These are phyloP conservation scores for Mortierella sp. DNA, from an alignment of 371 early-diverging fungal genomes.

Conservation along the genomic window DNA sequence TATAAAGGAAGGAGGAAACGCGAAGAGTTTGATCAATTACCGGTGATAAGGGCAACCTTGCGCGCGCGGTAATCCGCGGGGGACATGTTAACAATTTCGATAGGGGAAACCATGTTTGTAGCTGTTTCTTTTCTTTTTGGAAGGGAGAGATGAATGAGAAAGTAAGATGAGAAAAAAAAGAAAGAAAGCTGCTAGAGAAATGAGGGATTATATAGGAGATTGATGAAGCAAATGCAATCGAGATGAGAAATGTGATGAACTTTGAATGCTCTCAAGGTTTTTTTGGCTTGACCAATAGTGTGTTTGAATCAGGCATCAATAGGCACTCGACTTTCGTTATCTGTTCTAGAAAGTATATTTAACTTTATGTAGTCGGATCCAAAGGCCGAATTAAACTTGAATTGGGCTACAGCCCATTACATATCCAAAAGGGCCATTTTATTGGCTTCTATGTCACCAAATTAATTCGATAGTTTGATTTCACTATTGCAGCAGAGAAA, in stretches of 20 bases:
- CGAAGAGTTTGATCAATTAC: conserved; percentile 41
- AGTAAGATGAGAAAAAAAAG: conserved; percentile 4
- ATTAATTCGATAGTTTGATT: no score
- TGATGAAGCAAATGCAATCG: no score
- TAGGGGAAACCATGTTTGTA: conserved; percentile 46
- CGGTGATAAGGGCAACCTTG: conserved; percentile 77
- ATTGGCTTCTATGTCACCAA: no score
- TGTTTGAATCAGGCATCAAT: no score
- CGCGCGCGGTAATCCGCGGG: conserved; percentile 71
- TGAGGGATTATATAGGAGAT: conserved; percentile 4
- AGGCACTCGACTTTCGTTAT: no score
- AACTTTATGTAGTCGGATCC: no score
- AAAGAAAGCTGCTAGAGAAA: conserved; percentile 15
- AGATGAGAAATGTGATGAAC: not conserved
- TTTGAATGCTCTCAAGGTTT: conserved; percentile 3
- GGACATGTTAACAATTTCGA: conserved; percentile 58
- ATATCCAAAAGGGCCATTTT: no score
- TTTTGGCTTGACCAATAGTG: no score
- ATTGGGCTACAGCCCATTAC: no score
- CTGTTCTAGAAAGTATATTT: no score
- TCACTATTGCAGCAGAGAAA: no score
- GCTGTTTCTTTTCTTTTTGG: not conserved
- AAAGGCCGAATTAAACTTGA: no score
- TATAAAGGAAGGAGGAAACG: not conserved
- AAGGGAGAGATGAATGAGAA: not conserved